Percentiles rank a stretch among this genome's conserved stretches.
Conservation (phyloP, 2,329 filamentous ascomycete species). For the Leptographium wingfieldii region DNA sequence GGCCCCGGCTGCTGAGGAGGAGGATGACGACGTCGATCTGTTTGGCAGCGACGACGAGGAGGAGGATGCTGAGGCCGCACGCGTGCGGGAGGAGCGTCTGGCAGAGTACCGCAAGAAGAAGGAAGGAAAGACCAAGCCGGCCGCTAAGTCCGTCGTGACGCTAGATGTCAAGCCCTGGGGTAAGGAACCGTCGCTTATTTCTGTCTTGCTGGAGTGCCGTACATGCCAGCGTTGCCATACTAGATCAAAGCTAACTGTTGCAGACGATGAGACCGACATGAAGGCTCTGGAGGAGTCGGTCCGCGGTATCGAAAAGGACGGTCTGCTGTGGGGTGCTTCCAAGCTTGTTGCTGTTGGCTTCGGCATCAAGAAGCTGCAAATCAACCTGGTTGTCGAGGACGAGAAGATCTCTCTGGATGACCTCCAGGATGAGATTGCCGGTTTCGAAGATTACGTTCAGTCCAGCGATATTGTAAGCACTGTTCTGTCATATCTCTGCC, state of each 20-base stretch:
- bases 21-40: conserved; percentile 82
- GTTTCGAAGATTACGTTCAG: conserved; percentile 91
- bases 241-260: neutral
- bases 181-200: conserved; percentile 35
- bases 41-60: conserved; percentile 92
- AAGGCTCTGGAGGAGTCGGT: conserved; percentile 67
- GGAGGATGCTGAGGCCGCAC: conserved; percentile 77
- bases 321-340: conserved; percentile 89
- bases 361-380: conserved; percentile 99
- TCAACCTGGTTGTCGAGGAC: conserved; percentile 95
- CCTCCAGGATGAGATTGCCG: conserved; percentile 70
- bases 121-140: conserved; percentile 79
- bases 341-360: conserved; percentile 85
- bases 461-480: conserved; percentile 60
- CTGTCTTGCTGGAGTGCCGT: neutral
- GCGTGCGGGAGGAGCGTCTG: conserved; percentile 76
- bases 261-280: conserved; percentile 92
- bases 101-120: conserved; percentile 96
- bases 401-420: conserved; percentile 86
- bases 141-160: conserved; percentile 92
- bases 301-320: conserved; percentile 76
- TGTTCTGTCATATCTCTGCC: neutral
- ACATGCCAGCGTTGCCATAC: neutral
- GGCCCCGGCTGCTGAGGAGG: conserved; percentile 56
- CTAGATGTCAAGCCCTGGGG: conserved; percentile 98